Base-by-base conservation (phyloP, 495 filamentous ascomycete species). In the Gamarada debralockiae region DNA sequence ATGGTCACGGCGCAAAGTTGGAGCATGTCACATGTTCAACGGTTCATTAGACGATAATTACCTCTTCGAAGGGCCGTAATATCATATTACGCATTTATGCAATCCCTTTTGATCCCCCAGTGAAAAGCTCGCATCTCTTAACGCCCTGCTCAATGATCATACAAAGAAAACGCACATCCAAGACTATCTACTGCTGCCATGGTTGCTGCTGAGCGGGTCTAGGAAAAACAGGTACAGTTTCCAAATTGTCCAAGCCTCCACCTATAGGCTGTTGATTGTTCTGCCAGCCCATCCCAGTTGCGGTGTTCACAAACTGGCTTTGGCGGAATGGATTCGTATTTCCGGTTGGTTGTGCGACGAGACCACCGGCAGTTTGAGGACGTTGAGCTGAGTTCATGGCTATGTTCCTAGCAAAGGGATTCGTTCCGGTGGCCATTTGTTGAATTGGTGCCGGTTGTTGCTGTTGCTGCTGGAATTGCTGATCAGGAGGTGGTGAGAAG, bases 251-350 rank as follows among this genome's bases (percentile, higher is more conserved):
- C 50, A 92, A 69, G 1, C 92, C 93, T 37, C 92, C 91, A 61
- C 96, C 87, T 10, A 92, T 93, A 3, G 88, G 82, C 67, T 87
- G 81, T 48, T 82, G 81, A 34, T 77, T 77, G 48, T 83, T 74
- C 59, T 95, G 92, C 89, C 93, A 96, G 13, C 88, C 86, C 65
- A 85, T 76, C 0, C 92, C 91, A 2, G 89, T 96, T 31, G 83
- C 78, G 61, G 92, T 88, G 59, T 95, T 91, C 29, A 93, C 83
- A 59, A 96, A 95, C 0, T 83, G 79, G 46, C 84, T 86, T 65
- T 96, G 90, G 8, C 92, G 80, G 80, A 97, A 97, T 1, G 92
- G 92, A 65, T 97, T 97, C 14, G 92, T 97, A 61, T 83, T 91
- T 7, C 91, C 92, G 1, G 93, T 96, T 3, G 83, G 80, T 53